Percentiles rank a stretch among this genome's conserved stretches.
phyloP scores from a whole-genome alignment of 495 filamentous ascomycete genomes.

The Penicillium canescens region DNA sequence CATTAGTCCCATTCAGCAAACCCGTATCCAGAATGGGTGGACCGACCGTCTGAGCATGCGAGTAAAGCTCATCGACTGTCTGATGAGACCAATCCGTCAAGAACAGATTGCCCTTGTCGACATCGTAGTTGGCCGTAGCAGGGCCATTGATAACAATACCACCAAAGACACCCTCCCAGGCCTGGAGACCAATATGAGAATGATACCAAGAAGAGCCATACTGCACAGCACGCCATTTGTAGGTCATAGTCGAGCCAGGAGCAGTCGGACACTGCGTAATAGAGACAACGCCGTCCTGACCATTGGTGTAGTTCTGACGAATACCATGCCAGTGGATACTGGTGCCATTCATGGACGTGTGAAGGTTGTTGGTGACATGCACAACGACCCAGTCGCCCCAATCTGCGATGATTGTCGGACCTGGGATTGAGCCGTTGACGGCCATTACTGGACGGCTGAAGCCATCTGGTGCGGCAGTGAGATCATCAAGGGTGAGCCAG shows the following conservation, averaged over 20 bases:
- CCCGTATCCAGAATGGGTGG: slow-evolving; percentile 41
- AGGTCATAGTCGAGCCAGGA: slow-evolving; percentile 62
- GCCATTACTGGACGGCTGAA: slow-evolving; percentile 39
- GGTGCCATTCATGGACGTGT: slow-evolving; percentile 52
- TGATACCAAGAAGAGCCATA: slow-evolving; percentile 82
- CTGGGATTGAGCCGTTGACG: slow-evolving; percentile 45
- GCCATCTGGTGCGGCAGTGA: slow-evolving; percentile 73
- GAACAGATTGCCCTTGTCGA: slow-evolving; percentile 22
- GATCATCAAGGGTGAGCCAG: slow-evolving; percentile 33
- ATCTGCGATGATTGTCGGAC: slow-evolving; percentile 57
- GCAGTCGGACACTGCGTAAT: slow-evolving; percentile 68
- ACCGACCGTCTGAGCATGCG: slow-evolving; percentile 4
- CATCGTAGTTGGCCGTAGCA: slow-evolving; percentile 62
- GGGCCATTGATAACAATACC: slow-evolving; percentile 37
- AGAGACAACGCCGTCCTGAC: slow-evolving; percentile 64
- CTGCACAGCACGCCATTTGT: slow-evolving; percentile 73
- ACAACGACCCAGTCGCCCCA: slow-evolving; percentile 49
- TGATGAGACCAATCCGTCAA: slow-evolving; percentile 24
- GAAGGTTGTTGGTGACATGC: slow-evolving; percentile 53
- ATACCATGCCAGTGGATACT: slow-evolving; percentile 51
- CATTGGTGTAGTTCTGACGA: slow-evolving; percentile 46
- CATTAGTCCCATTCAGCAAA: slow-evolving; percentile 55
- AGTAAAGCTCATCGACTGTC: slow-evolving; percentile 21
- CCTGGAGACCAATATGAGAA: slow-evolving; percentile 66
- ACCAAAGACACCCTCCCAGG: slow-evolving; percentile 41